Percentiles rank a stretch among this genome's conserved stretches.
Conservation (phyloP, 139 green algal genomes). For the Dunaliella sp. region DNA sequence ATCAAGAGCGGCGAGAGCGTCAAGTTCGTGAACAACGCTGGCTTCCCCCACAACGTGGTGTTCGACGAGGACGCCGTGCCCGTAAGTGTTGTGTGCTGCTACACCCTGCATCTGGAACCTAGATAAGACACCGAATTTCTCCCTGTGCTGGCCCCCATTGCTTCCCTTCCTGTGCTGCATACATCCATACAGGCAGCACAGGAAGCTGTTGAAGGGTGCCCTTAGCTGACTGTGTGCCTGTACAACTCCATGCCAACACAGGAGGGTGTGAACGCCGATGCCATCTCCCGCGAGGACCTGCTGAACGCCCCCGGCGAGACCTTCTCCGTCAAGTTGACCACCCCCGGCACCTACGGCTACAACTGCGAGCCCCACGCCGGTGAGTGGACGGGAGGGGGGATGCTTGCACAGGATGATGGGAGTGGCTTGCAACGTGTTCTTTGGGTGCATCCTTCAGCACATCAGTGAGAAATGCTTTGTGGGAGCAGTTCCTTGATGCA, state of each 20-base stretch:
- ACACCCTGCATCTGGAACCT: too few species aligned
- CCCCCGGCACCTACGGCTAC: slow-evolving; percentile 80
- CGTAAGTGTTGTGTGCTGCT: slow-evolving; percentile 39
- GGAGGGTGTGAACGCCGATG: slow-evolving; percentile 80
- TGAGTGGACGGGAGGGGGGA: neutral
- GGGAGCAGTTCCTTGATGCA: neutral
- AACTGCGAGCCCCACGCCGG: slow-evolving; percentile 97
- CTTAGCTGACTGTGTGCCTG: too few species aligned
- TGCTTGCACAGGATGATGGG: too few species aligned
- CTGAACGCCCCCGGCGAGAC: slow-evolving; percentile 89
- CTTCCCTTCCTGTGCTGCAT: neutral
- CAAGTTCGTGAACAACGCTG: slow-evolving; percentile 82
- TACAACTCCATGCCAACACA: too few species aligned
- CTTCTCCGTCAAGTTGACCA: slow-evolving; percentile 69
- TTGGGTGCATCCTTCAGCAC: too few species aligned
- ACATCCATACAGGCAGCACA: neutral
- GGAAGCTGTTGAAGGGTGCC: too few species aligned
- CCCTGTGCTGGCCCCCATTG: neutral
- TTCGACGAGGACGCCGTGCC: slow-evolving; percentile 93
- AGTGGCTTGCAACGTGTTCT: too few species aligned
- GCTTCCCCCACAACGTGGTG: slow-evolving; percentile 84
- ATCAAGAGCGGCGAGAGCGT: slow-evolving; percentile 79
- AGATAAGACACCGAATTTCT: too few species aligned
- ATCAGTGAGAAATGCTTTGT: neutral
- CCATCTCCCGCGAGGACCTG: slow-evolving; percentile 83